Evolutionary conservation across 2,329 filamentous ascomycete species (phyloP).

Genomic region (Aspergillus tamarii): DNA sequence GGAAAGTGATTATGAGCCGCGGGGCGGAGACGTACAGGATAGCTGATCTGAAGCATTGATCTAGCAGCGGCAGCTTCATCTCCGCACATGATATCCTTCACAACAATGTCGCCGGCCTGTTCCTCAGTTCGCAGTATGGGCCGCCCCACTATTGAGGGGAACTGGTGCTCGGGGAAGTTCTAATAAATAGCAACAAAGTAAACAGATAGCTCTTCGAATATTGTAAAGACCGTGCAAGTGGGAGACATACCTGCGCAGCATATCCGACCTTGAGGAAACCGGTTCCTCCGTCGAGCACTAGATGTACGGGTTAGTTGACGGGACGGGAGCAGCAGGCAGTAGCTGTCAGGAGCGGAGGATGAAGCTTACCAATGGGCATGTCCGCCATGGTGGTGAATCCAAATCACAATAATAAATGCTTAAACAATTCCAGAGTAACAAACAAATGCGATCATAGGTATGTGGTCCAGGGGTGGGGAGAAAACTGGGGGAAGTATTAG

Average conservation of each 20-base stretch:
- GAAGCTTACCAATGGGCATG: constrained; percentile 52
- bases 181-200: constrained; percentile 44
- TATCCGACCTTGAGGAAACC: constrained; percentile 99
- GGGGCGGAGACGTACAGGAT: constrained; percentile 65
- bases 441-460: constrained; percentile 18
- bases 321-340: constrained; percentile 22
- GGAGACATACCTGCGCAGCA: constrained; percentile 72
- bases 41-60: constrained; percentile 97
- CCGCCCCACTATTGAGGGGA: constrained; percentile 95
- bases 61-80: constrained; percentile 95
- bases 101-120: constrained; percentile 69
- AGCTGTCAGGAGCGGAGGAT: constrained; percentile 27
- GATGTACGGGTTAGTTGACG: constrained; percentile 27
- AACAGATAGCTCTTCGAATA: constrained; percentile 5
- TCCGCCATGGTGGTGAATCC: constrained; percentile 46
- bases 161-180: constrained; percentile 99
- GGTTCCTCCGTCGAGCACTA: constrained; percentile 99
- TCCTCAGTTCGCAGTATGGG: constrained; percentile 98
- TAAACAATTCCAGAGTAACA: constrained; percentile 14
- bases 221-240: background rate
- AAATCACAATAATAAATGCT: constrained; percentile 8
- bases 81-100: constrained; percentile 99
- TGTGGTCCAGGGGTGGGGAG: constrained; percentile 17
- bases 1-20: constrained; percentile 10
- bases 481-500: background rate